These are phyloP conservation scores for Castanea sativa DNA, from an alignment of 306 rosid genomes.

Conservation along the genomic window DNA sequence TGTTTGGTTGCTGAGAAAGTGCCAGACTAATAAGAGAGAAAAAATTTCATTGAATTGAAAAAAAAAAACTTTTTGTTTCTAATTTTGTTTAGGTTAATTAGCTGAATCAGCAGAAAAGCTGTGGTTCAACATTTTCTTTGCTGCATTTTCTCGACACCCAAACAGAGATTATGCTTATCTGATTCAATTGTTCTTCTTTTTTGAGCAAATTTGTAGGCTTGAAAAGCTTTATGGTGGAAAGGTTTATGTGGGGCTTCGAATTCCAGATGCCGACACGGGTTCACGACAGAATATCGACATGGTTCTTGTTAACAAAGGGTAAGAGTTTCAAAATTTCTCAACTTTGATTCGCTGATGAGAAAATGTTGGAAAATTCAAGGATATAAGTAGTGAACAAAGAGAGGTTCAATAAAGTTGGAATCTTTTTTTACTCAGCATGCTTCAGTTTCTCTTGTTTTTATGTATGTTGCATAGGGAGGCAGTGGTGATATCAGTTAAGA, in stretches of 20 bases:
- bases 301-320: conserved; percentile 68
- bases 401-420: not conserved
- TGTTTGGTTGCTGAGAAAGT: not conserved
- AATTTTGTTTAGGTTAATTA: not conserved
- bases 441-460: conserved; percentile 8
- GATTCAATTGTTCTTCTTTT: not conserved
- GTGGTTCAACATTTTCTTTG: not conserved
- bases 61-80: not conserved
- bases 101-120: not conserved
- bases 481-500: conserved; percentile 68
- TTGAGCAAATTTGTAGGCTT: conserved; percentile 35
- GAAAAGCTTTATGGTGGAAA: conserved; percentile 71
- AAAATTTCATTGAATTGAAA: not conserved
- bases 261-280: conserved; percentile 87
- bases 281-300: conserved; percentile 69
- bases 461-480: conserved; percentile 47
- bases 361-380: not conserved
- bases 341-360: not conserved
- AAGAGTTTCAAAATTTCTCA: not conserved
- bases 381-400: not conserved
- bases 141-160: not conserved
- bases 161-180: not conserved
- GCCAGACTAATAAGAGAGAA: not conserved
- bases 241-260: conserved; percentile 74
- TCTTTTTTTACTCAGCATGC: not conserved